A percentile compares a stretch with the other conserved stretches of the same genome.
These are phyloP conservation scores for Paracoccidioides lutzii DNA, from an alignment of 2,329 filamentous ascomycete species.

Conservation along the genomic window DNA sequence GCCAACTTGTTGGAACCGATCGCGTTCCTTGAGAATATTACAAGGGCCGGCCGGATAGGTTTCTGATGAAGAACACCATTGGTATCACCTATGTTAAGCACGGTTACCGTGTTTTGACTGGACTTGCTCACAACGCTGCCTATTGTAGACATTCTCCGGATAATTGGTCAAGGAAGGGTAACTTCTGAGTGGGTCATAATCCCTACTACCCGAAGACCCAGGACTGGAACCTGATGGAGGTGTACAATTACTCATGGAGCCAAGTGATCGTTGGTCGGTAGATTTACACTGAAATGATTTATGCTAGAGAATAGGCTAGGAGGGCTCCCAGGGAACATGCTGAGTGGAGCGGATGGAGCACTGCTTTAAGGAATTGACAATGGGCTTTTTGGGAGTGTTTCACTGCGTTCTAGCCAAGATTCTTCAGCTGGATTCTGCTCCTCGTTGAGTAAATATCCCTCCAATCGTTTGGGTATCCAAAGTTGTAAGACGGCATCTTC, in stretches of 20 bases:
- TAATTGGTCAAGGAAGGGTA: background rate
- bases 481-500: slow-evolving; percentile 2
- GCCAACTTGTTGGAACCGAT: background rate
- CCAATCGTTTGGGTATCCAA: slow-evolving; percentile 2
- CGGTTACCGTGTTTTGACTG: slow-evolving; percentile 1
- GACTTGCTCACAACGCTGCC: background rate
- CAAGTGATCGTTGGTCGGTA: background rate
- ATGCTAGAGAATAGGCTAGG: background rate
- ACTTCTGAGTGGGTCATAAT: background rate
- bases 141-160: background rate
- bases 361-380: background rate
- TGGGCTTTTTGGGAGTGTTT: background rate
- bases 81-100: background rate
- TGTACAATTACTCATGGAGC: background rate
- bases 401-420: background rate
- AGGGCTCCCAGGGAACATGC: background rate
- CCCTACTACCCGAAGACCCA: background rate
- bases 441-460: background rate
- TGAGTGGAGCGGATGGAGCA: background rate
- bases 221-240: background rate
- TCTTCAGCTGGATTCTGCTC: background rate
- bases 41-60: background rate
- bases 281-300: background rate
- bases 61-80: background rate
- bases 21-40: background rate